Percentiles rank a stretch among this genome's conserved stretches.
Conservation (phyloP, 805 yeast genomes). For the Brettanomyces custersianus region DNA sequence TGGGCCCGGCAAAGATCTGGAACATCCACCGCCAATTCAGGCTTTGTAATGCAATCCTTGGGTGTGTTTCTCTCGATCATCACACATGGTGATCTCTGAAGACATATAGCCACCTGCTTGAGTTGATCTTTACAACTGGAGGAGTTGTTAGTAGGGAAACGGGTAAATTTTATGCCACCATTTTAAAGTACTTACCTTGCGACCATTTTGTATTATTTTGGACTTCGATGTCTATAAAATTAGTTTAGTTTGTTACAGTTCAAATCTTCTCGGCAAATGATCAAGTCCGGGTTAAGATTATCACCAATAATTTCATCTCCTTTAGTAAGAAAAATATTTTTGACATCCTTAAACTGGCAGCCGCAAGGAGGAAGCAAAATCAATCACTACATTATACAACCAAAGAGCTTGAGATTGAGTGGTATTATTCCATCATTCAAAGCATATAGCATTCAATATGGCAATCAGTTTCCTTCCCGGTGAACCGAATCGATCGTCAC, state of each 20-base stretch:
- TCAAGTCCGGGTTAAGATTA: too few relatives aligned
- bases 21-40: constrained; percentile 62
- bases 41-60: constrained; percentile 75
- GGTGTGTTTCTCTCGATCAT: constrained; percentile 85
- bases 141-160: background rate
- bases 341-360: too few relatives aligned
- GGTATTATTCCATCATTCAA: background rate
- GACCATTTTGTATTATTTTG: constrained; percentile 31
- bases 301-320: too few relatives aligned
- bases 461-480: constrained; percentile 75
- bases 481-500: constrained; percentile 54
- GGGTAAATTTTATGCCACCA: background rate
- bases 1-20: constrained; percentile 87
- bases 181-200: constrained; percentile 33
- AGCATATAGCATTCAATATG: constrained; percentile 28
- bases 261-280: too few relatives aligned
- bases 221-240: background rate
- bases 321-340: too few relatives aligned
- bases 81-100: constrained; percentile 95
- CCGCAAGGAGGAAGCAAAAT: too few relatives aligned
- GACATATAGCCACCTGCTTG: constrained; percentile 90
- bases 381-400: too few relatives aligned
- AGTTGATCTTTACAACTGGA: constrained; percentile 89
- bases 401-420: too few relatives aligned
- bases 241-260: too few relatives aligned